Percentiles rank a stretch among this genome's conserved stretches.
These are phyloP conservation scores for Scytalidium lignicola DNA, from an alignment of 2,329 filamentous ascomycete species.

Conservation along the genomic window DNA sequence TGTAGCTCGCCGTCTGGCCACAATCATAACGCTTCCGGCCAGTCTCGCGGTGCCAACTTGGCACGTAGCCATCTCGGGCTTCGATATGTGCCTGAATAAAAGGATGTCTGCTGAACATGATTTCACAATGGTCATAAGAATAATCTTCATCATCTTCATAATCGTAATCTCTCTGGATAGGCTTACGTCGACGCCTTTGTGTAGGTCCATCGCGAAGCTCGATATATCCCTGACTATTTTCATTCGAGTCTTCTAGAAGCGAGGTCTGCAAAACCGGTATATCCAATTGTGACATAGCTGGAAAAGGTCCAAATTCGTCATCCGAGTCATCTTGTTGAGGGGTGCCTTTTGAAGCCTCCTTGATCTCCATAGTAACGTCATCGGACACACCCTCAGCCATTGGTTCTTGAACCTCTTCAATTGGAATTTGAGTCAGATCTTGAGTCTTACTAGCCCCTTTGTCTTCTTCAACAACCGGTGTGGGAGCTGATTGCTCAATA, in stretches of 20 bases:
- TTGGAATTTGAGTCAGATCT: not conserved
- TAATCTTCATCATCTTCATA: not conserved
- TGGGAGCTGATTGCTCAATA: not conserved
- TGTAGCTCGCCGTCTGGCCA: not conserved
- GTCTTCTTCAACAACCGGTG: not conserved
- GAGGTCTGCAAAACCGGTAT: constrained; percentile 7
- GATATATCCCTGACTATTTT: not conserved
- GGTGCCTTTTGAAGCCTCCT: not conserved
- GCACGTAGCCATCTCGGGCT: too few relatives aligned
- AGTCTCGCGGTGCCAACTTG: too few relatives aligned
- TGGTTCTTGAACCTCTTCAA: not conserved
- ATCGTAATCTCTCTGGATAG: not conserved
- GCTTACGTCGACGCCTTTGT: not conserved
- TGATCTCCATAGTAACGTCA: not conserved
- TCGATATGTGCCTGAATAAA: not conserved
- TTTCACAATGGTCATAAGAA: not conserved
- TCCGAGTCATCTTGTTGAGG: constrained; percentile 16
- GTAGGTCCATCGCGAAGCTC: not conserved
- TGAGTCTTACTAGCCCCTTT: not conserved
- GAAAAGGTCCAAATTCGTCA: constrained; percentile 28
- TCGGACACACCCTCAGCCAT: not conserved
- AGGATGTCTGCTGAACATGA: not conserved
- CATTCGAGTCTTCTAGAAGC: too few relatives aligned
- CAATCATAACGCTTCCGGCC: too few relatives aligned
- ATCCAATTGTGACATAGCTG: constrained; percentile 23